A percentile compares a stretch with the other conserved stretches of the same genome.
Evolutionary conservation across 2,329 filamentous ascomycete species (phyloP).

Genomic region (Diaporthe capsici): DNA sequence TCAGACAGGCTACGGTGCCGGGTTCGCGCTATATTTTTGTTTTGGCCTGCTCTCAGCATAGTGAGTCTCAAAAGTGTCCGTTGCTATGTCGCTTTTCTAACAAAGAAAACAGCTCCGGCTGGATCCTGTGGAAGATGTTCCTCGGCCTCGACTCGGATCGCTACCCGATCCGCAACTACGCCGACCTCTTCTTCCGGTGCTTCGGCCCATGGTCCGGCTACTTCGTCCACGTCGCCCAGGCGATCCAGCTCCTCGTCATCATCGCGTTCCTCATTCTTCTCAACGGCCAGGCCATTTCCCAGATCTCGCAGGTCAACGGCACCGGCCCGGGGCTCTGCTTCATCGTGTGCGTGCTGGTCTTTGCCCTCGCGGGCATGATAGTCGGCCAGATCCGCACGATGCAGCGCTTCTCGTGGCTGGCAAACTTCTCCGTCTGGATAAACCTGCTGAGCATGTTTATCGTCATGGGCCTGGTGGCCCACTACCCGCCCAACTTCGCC

Average conservation of each 20-base stretch:
- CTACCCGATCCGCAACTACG: slow-evolving; percentile 62
- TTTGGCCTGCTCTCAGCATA: slow-evolving; percentile 38
- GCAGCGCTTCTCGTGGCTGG: slow-evolving; percentile 67
- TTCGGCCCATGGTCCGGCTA: slow-evolving; percentile 61
- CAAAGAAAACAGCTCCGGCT: slow-evolving; percentile 52
- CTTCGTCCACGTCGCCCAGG: slow-evolving; percentile 63
- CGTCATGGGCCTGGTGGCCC: slow-evolving; percentile 66
- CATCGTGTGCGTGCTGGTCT: slow-evolving; percentile 65
- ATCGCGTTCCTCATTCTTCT: slow-evolving; percentile 65
- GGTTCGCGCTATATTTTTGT: slow-evolving; percentile 33
- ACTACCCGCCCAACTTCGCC: slow-evolving; percentile 64
- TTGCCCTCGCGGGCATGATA: slow-evolving; percentile 64
- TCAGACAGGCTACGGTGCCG: slow-evolving; percentile 38
- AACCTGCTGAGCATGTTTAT: slow-evolving; percentile 69
- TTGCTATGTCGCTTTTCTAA: not conserved
- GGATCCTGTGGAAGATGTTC: slow-evolving; percentile 61
- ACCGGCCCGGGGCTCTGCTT: slow-evolving; percentile 64
- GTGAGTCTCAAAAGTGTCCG: not conserved
- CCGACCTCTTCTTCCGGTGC: slow-evolving; percentile 63
- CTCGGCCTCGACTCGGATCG: slow-evolving; percentile 62
- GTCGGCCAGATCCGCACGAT: slow-evolving; percentile 70
- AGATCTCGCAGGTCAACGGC: slow-evolving; percentile 47
- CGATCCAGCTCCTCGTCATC: slow-evolving; percentile 63
- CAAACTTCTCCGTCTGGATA: slow-evolving; percentile 69
- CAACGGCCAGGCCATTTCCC: slow-evolving; percentile 68